Evolutionary conservation across 352 stramenopile species (phyloP).

Genomic region (Thalassiosira allenii): DNA sequence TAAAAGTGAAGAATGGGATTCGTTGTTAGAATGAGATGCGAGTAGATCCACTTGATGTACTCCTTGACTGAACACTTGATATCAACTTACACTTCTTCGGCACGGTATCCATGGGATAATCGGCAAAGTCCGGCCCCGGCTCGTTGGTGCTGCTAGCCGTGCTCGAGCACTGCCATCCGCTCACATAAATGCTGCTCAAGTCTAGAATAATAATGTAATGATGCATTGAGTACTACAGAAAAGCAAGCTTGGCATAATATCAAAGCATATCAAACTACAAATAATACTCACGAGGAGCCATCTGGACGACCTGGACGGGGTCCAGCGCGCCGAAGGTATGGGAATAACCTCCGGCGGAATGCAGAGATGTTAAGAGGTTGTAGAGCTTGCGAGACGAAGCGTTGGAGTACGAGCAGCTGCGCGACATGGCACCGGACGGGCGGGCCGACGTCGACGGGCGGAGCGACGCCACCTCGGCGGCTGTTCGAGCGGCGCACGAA

Average conservation of each 20-base stretch:
- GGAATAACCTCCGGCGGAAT: conserved; percentile 80
- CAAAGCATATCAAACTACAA: too few species aligned
- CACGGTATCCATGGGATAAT: conserved; percentile 99
- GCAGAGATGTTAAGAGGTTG: conserved; percentile 73
- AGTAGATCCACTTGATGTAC: background rate
- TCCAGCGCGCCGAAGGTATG: conserved; percentile 90
- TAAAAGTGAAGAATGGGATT: background rate
- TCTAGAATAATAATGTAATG: too few species aligned
- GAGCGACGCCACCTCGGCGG: conserved; percentile 81
- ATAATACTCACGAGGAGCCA: conserved; percentile 89
- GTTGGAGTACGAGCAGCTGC: conserved; percentile 72
- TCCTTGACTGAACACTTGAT: too few species aligned
- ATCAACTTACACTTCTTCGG: conserved; percentile 89
- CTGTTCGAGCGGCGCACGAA: too few species aligned
- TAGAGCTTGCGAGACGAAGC: conserved; percentile 85
- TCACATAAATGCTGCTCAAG: conserved; percentile 96
- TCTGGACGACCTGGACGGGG: conserved; percentile 90
- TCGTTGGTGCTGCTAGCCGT: conserved; percentile 94
- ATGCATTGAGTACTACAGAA: too few species aligned
- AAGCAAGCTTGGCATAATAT: too few species aligned
- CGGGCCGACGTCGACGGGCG: conserved; percentile 67
- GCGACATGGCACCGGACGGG: conserved; percentile 29
- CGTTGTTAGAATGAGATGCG: background rate
- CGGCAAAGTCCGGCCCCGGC: conserved; percentile 94
- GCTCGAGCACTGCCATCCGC: conserved; percentile 96